These are phyloP conservation scores for Acephala macrosclerotiorum DNA, from an alignment of 2,329 filamentous ascomycete genomes.

Conservation along the genomic window DNA sequence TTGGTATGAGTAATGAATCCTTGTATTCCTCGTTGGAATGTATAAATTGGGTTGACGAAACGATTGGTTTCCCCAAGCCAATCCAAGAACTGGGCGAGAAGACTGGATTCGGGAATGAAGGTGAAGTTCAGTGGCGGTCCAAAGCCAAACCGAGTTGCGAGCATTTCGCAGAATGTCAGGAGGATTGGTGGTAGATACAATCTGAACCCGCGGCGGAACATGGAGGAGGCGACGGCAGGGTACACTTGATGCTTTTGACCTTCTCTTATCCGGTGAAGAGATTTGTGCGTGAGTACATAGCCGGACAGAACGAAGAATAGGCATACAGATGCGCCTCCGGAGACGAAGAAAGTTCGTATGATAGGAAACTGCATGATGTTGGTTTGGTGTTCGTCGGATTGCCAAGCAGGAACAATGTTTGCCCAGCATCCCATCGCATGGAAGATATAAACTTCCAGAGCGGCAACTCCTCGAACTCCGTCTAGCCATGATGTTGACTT, in stretches of 20 bases:
- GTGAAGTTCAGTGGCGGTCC: conserved; percentile 44
- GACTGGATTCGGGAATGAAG: conserved; percentile 39
- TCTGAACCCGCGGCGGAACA: conserved; percentile 53
- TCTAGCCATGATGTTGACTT: conserved; percentile 54
- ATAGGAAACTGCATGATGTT: conserved; percentile 51
- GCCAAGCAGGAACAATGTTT: conserved; percentile 34
- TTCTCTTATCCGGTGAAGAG: conserved; percentile 48
- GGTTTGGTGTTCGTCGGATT: conserved; percentile 44
- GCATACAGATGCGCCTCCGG: conserved; percentile 54
- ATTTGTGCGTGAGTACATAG: conserved; percentile 53
- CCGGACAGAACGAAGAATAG: conserved; percentile 58
- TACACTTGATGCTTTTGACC: conserved; percentile 46
- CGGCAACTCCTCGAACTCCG: conserved; percentile 55
- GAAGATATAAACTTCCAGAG: conserved; percentile 54
- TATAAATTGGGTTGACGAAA: conserved; percentile 35
- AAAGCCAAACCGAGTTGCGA: conserved; percentile 36
- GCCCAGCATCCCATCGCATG: conserved; percentile 49
- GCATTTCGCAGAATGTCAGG: conserved; percentile 48
- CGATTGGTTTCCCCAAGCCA: conserved; percentile 35
- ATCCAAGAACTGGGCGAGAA: conserved; percentile 32
- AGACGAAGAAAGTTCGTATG: conserved; percentile 49
- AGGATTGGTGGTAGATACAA: conserved; percentile 53
- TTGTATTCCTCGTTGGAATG: conserved; percentile 26
- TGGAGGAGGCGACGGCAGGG: conserved; percentile 51
- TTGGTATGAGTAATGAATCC: conserved; percentile 32